Evolutionary conservation across 345 rosid species (phyloP).

Genomic region (Salix arbutifolia): DNA sequence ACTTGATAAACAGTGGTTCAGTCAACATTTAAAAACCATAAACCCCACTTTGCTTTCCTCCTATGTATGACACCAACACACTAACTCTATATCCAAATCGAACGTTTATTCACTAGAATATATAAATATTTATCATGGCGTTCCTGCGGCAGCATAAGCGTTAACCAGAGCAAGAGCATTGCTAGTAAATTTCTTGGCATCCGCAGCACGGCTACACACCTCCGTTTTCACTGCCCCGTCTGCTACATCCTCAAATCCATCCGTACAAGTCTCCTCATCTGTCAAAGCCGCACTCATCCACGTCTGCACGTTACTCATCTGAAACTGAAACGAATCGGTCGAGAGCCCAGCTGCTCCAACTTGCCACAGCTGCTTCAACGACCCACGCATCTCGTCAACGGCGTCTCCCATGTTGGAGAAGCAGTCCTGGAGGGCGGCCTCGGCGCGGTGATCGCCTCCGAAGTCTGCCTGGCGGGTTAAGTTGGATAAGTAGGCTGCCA

Average conservation of each 20-base stretch:
- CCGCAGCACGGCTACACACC: constrained; percentile 36
- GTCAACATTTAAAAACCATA: background rate
- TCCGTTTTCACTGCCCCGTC: constrained; percentile 30
- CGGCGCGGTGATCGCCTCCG: constrained; percentile 43
- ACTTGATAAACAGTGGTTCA: background rate
- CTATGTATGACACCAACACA: background rate
- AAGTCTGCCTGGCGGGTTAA: constrained; percentile 57
- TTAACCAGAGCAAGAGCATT: constrained; percentile 78
- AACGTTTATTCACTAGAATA: background rate
- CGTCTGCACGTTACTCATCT: constrained; percentile 76
- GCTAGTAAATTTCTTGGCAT: constrained; percentile 64
- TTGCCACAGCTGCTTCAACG: constrained; percentile 63
- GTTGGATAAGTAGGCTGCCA: constrained; percentile 50
- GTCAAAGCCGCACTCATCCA: constrained; percentile 96
- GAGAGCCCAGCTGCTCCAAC: constrained; percentile 36
- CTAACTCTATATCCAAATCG: background rate
- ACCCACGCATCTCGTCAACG: constrained; percentile 71
- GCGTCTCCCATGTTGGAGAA: constrained; percentile 78
- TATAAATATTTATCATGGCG: constrained; percentile 13
- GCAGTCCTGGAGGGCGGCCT: constrained; percentile 81
- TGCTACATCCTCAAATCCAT: constrained; percentile 59
- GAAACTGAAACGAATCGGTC: constrained; percentile 52
- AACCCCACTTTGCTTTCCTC: background rate
- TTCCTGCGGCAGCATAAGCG: constrained; percentile 47
- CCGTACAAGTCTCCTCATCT: constrained; percentile 89